phyloP scores from a whole-genome alignment of 176 grass and related monocot species.

The Aegilops longissima region DNA sequence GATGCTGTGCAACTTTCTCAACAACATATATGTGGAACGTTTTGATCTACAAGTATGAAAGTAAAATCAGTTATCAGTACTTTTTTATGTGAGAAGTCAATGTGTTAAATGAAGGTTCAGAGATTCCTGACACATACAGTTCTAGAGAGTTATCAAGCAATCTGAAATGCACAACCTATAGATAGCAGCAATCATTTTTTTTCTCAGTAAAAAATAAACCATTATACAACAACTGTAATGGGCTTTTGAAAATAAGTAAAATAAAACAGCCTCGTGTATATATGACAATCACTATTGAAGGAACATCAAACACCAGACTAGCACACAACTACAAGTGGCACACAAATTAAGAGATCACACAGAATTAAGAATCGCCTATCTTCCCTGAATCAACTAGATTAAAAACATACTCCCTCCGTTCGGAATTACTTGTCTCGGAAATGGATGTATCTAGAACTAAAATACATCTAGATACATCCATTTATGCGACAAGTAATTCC shows the following conservation, averaged over 20 bases:
- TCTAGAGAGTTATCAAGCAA: slow-evolving; percentile 65
- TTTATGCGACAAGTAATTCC: too few species aligned
- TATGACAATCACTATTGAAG: not conserved
- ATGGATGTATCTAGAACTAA: too few species aligned
- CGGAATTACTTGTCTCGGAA: too few species aligned
- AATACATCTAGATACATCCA: too few species aligned
- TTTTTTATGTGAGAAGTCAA: not conserved
- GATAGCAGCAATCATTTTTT: slow-evolving; percentile 1
- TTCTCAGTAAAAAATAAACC: not conserved
- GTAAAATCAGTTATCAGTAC: not conserved
- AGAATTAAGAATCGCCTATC: not conserved
- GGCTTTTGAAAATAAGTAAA: not conserved
- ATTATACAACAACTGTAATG: not conserved
- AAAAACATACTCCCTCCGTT: too few species aligned
- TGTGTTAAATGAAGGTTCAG: not conserved
- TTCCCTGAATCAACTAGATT: too few species aligned
- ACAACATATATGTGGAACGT: slow-evolving; percentile 71
- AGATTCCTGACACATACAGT: slow-evolving; percentile 44
- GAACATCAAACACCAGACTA: slow-evolving; percentile 5
- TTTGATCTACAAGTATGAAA: slow-evolving; percentile 50
- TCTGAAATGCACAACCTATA: slow-evolving; percentile 66
- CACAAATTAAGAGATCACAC: not conserved
- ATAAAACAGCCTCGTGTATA: not conserved
- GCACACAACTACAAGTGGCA: not conserved
- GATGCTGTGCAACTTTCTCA: slow-evolving; percentile 63